phyloP scores from a whole-genome alignment of 768 basidiomycete genomes.

The Amanita exitialis region DNA sequence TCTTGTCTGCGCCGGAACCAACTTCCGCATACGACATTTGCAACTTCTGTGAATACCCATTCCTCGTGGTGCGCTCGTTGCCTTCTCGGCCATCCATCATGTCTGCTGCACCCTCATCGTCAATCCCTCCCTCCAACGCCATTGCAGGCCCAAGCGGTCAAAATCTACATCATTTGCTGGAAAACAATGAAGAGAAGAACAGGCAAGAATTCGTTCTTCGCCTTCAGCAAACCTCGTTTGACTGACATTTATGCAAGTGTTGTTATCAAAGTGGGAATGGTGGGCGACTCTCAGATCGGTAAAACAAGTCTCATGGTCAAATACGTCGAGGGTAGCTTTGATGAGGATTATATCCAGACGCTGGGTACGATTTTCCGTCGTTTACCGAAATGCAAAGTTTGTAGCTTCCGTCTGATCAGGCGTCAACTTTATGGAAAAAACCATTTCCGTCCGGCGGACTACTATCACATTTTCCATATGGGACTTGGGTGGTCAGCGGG shows the following conservation, averaged over 20 bases:
- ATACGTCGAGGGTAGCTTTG: conserved; percentile 97
- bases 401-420: conserved; percentile 29
- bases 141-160: conserved; percentile 43
- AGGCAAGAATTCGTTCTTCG: conserved; percentile 29
- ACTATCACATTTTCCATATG: conserved; percentile 99
- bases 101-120: conserved; percentile 38
- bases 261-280: conserved; percentile 99
- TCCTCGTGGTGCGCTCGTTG: conserved; percentile 8
- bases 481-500: conserved; percentile 95
- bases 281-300: conserved; percentile 98
- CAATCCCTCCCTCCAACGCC: conserved; percentile 33
- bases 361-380: conserved; percentile 50
- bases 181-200: conserved; percentile 70
- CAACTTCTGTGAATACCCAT: conserved; percentile 12
- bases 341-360: conserved; percentile 99
- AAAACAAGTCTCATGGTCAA: conserved; percentile 99
- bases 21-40: conserved; percentile 11
- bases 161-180: conserved; percentile 35
- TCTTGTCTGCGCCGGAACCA: conserved; percentile 17
- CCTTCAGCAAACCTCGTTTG: conserved; percentile 3
- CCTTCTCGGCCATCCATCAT: conserved; percentile 20
- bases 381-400: conserved; percentile 2
- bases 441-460: conserved; percentile 94
- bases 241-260: conserved; percentile 38
- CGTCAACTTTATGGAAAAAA: conserved; percentile 99